Base-by-base conservation (phyloP, 352 stramenopile species). In the Pythium folliculosum region DNA sequence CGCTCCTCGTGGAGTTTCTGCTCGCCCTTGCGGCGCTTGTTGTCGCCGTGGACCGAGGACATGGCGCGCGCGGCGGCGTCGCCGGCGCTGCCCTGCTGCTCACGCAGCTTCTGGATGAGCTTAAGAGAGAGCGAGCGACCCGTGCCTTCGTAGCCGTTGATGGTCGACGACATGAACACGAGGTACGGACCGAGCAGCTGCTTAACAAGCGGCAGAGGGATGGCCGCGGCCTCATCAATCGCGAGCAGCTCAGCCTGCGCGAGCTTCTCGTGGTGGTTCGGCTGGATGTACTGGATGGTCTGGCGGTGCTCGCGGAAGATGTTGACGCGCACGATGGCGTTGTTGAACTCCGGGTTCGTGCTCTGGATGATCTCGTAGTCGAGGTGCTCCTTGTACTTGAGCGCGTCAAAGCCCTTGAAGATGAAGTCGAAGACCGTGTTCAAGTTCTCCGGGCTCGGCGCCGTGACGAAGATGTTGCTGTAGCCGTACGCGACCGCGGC, bases 81-180 rank as follows among this genome's bases (percentile, higher is more conserved):
- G 32, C 83, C 82, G n/a, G 84, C 82, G 55, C 72, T 82, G 35
- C 89, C 90, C 69, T 98, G 97, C 62, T 95, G 80, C 63, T 99
- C 91, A 17, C 97, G 87, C 30, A 99, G 83, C 77, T 99, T 98
- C 58, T 99, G 97, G 65, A 99, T 93, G 14, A 99, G 86, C 82
- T 99, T 99, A 32, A 99, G 85, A 64, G 97, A 99, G 19, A 99
- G 80, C 57, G 97, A 98, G 51, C 98, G 78, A 23, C 98, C 98
- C 5, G 98, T 99, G 50, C 98, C 98, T 90, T 99, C 98, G 76
- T 99, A 99, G 38, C 98, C 98, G 78, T 99, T 99, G 50, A 99
- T 96, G 5, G 98, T 99, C 30, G 96, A 99, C 69, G 95, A 98
- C 76, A 99, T 90, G 72, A 99, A 99, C 13, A 99, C 98, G 10